Base-by-base conservation (phyloP, 345 rosid species). In the Nasturtium officinale region DNA sequence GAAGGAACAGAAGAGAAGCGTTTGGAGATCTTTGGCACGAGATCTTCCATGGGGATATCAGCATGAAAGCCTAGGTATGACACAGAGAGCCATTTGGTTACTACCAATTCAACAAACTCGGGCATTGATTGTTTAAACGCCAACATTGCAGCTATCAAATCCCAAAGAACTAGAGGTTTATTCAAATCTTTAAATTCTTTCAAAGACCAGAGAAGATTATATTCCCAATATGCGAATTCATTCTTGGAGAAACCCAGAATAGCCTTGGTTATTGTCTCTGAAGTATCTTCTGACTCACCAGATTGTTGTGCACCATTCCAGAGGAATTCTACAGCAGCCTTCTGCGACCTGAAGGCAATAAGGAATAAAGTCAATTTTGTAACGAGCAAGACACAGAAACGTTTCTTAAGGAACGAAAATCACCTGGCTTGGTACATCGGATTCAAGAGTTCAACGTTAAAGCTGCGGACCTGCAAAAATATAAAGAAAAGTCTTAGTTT, bases 391-490 rank as follows among this genome's bases (percentile, higher is more conserved):
- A 46, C 26, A 53, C 10, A 53, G 33, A 29, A 47, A 53, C 18
- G 20, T 18, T 51, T 23, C 25, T 77, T 47, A 43, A 29, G 7
- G 21, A 57, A 9, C 5, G 67, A 71, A 29, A 60, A 9, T 72
- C 38, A 92, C 98, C 99, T 89, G 66, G 88, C 89, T 77, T 90
- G 84, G 61, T 95, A 95, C 98, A 95, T 95, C 37, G 76, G 96
- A 82, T 90, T 81, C 84, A 95, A 83, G 54, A 83, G 83, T 43
- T 84, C 86, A 35, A 76, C 75, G 69, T 91, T 89, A 73, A 89
- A 84, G 84, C 80, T 85, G 38, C 97, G 97, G 35, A 91, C 97
- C 99, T 91, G 82, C 76, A 80, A 61, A 77, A 76, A n/a, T n/a
- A n/a, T n/a, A 6, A 68, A 48, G 58, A 61, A 15, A 74, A 50